phyloP scores from a whole-genome alignment of 805 yeast species.

The Peterozyma toletana region DNA sequence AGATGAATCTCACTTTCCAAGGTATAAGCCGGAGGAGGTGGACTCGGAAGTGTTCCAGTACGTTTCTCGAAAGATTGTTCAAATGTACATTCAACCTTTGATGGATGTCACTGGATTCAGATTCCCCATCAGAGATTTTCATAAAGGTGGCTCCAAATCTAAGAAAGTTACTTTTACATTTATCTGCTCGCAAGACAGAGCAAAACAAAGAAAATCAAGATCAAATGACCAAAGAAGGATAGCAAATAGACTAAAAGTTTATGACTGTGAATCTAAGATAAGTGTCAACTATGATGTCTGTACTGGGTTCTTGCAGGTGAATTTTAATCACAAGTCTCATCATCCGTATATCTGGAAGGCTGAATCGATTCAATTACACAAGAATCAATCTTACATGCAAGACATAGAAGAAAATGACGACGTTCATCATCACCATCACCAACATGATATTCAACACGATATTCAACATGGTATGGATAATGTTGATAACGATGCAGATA shows the following conservation, averaged over 20 bases:
- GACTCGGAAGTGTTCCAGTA: slow-evolving; percentile 23
- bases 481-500: neutral
- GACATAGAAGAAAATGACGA: slow-evolving; percentile 7
- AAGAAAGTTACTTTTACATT: slow-evolving; percentile 36
- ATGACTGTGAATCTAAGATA: slow-evolving; percentile 32
- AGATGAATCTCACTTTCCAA: slow-evolving; percentile 22
- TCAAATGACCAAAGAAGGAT: slow-evolving; percentile 29
- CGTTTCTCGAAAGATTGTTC: slow-evolving; percentile 26
- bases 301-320: slow-evolving; percentile 27
- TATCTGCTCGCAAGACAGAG: slow-evolving; percentile 35
- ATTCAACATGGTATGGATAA: neutral
- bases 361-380: slow-evolving; percentile 8
- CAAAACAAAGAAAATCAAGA: slow-evolving; percentile 33
- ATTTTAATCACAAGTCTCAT: slow-evolving; percentile 33
- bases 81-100: slow-evolving; percentile 29
- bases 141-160: slow-evolving; percentile 32
- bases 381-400: neutral
- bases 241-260: slow-evolving; percentile 31
- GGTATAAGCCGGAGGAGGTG: slow-evolving; percentile 24
- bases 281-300: slow-evolving; percentile 29
- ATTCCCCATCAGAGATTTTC: slow-evolving; percentile 37
- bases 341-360: slow-evolving; percentile 27
- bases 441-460: slow-evolving; percentile 2
- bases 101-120: slow-evolving; percentile 33
- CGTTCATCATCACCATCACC: slow-evolving; percentile 5